phyloP scores from a whole-genome alignment of 139 green algal species.

The Coccomyxa sp. region DNA sequence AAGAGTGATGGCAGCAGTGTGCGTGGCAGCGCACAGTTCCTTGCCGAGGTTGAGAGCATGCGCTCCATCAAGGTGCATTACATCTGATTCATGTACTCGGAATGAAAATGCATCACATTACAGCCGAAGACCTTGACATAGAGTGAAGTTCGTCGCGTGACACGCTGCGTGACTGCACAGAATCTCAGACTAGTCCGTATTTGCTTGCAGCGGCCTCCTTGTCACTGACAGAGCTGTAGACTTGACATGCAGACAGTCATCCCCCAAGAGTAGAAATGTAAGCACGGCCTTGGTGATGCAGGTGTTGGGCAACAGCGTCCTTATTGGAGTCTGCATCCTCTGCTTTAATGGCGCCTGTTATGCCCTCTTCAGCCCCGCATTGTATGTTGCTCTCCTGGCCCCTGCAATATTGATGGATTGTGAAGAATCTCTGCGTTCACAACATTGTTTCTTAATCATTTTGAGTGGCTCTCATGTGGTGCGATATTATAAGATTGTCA shows the following conservation, averaged over 20 bases:
- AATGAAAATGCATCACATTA: background rate
- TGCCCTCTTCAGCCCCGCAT: slow-evolving; percentile 34
- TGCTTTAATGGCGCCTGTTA: slow-evolving; percentile 25
- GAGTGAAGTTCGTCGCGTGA: background rate
- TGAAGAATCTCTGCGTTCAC: too few relatives aligned
- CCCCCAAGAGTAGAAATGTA: too few relatives aligned
- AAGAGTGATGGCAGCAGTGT: background rate
- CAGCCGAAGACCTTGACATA: background rate
- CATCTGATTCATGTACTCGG: too few relatives aligned
- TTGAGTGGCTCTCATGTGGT: too few relatives aligned
- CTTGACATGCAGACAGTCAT: too few relatives aligned
- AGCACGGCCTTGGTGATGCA: background rate
- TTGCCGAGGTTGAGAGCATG: background rate
- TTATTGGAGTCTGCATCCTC: slow-evolving; percentile 7
- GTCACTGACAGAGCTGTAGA: too few relatives aligned
- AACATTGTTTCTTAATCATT: too few relatives aligned
- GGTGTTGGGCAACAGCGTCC: background rate
- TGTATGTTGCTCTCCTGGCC: slow-evolving; percentile 26
- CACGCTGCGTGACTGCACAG: background rate
- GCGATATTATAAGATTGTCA: background rate
- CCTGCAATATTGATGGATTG: background rate
- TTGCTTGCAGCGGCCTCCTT: too few relatives aligned
- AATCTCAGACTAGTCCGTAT: background rate
- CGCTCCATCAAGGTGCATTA: slow-evolving; percentile 8
- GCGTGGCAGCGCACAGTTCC: background rate